Evolutionary conservation across 1,139 yeast genomes (phyloP).

Genomic region (Yamadazyma dushanensis): DNA sequence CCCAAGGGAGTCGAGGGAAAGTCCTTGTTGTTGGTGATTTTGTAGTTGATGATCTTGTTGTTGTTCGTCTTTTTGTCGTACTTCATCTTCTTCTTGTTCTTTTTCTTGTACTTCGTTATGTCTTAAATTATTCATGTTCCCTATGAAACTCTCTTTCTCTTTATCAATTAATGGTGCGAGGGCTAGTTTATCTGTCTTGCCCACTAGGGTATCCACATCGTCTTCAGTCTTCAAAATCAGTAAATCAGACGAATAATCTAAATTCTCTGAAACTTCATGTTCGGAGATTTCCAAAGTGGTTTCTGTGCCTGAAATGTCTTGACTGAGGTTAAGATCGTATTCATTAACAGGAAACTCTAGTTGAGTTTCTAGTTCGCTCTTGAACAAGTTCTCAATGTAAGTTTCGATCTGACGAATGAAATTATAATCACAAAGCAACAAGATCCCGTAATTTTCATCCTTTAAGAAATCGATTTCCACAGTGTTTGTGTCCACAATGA

Average conservation of each 20-base stretch:
- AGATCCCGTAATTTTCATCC: conserved; percentile 33
- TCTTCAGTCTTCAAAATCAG: conserved; percentile 4
- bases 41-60: neutral
- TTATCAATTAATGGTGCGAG: conserved; percentile 14
- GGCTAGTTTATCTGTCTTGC: conserved; percentile 1
- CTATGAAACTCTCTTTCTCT: conserved; percentile 23
- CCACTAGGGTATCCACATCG: conserved; percentile 14
- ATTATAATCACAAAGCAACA: conserved; percentile 30
- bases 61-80: neutral
- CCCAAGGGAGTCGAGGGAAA: too few species aligned
- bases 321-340: conserved; percentile 6
- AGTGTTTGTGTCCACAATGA: conserved; percentile 15
- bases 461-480: conserved; percentile 27
- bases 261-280: conserved; percentile 8
- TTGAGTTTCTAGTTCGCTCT: conserved; percentile 5
- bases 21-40: conserved; percentile 1
- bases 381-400: conserved; percentile 23
- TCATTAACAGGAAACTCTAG: too few species aligned
- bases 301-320: conserved; percentile 17
- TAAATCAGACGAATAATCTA: conserved; percentile 3
- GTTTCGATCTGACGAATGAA: conserved; percentile 28
- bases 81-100: neutral
- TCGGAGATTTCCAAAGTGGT: conserved; percentile 17
- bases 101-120: conserved; percentile 26
- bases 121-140: conserved; percentile 31